Percentiles rank a stretch among this genome's conserved stretches.
phyloP scores from a whole-genome alignment of 371 early-diverging fungal species.

The Mucor circinelloides region DNA sequence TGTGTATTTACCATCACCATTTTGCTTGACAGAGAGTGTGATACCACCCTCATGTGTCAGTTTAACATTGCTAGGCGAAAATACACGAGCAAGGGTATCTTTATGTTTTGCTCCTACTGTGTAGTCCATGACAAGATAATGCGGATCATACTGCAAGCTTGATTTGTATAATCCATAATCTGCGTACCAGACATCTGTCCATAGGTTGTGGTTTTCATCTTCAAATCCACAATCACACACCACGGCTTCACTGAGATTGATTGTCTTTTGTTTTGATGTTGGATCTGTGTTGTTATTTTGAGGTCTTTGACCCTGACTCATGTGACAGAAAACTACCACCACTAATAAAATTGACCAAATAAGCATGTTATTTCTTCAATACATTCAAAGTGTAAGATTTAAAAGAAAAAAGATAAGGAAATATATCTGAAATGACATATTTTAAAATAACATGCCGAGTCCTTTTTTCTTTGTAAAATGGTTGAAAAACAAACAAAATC shows the following conservation, averaged over 20 bases:
- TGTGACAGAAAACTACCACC: neutral
- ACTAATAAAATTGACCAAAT: neutral
- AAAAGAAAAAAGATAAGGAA: neutral
- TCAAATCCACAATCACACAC: slow-evolving; percentile 41
- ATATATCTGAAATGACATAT: neutral
- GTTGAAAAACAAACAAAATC: neutral
- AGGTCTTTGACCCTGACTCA: neutral
- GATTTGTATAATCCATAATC: slow-evolving; percentile 31
- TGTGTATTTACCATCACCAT: slow-evolving; percentile 10
- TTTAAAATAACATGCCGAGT: neutral
- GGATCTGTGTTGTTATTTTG: neutral
- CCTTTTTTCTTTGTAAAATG: neutral
- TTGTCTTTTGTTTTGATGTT: neutral
- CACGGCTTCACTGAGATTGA: slow-evolving; percentile 17
- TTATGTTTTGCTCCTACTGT: slow-evolving; percentile 34
- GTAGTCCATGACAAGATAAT: slow-evolving; percentile 43
- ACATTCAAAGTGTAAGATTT: neutral
- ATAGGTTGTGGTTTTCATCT: slow-evolving; percentile 39
- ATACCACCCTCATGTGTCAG: slow-evolving; percentile 20
- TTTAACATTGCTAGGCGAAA: slow-evolving; percentile 35
- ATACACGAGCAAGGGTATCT: slow-evolving; percentile 34
- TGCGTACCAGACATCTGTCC: slow-evolving; percentile 45
- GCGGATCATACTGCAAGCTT: slow-evolving; percentile 26
- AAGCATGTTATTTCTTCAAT: neutral
- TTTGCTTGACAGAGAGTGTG: slow-evolving; percentile 24